These are phyloP conservation scores for Epichloe scottii DNA, from an alignment of 2,329 filamentous ascomycete genomes.

Conservation along the genomic window DNA sequence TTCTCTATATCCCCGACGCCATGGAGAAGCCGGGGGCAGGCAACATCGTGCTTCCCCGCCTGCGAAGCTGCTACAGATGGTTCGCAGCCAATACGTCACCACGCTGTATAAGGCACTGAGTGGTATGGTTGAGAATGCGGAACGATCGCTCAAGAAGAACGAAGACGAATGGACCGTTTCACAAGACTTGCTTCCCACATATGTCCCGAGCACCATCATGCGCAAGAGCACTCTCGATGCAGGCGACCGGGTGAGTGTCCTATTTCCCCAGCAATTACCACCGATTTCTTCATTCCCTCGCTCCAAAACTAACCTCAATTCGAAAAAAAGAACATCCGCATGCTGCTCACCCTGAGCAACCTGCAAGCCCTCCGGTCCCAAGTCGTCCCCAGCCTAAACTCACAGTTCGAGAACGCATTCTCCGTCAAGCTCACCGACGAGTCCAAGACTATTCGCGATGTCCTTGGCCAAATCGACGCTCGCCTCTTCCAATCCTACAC, in stretches of 20 bases:
- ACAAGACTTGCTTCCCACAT: conserved; percentile 26
- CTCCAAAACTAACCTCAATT: neutral
- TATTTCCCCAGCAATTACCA: neutral
- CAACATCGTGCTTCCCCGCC: conserved; percentile 78
- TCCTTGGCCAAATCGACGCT: conserved; percentile 79
- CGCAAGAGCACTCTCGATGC: conserved; percentile 39
- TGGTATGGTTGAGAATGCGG: conserved; percentile 94
- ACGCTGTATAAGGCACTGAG: conserved; percentile 89
- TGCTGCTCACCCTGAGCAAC: conserved; percentile 89
- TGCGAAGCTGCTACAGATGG: conserved; percentile 78
- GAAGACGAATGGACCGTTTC: conserved; percentile 49
- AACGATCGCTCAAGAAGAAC: conserved; percentile 54
- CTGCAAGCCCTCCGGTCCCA: conserved; percentile 71
- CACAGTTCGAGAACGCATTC: conserved; percentile 87
- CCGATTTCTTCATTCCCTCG: conserved; percentile 11
- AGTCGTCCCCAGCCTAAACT: conserved; percentile 76
- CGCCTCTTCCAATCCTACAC: conserved; percentile 90
- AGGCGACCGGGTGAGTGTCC: conserved; percentile 38
- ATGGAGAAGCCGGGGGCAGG: conserved; percentile 59
- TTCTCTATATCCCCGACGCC: conserved; percentile 83
- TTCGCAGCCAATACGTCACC: conserved; percentile 82
- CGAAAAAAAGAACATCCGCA: conserved; percentile 60
- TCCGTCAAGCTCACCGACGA: conserved; percentile 91
- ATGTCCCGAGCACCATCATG: conserved; percentile 13
- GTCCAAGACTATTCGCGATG: conserved; percentile 80